Evolutionary conservation across 495 filamentous ascomycete species (phyloP), one percentile per base, ranked within the genome.

Genomic region (Lichina pygmaea): DNA sequence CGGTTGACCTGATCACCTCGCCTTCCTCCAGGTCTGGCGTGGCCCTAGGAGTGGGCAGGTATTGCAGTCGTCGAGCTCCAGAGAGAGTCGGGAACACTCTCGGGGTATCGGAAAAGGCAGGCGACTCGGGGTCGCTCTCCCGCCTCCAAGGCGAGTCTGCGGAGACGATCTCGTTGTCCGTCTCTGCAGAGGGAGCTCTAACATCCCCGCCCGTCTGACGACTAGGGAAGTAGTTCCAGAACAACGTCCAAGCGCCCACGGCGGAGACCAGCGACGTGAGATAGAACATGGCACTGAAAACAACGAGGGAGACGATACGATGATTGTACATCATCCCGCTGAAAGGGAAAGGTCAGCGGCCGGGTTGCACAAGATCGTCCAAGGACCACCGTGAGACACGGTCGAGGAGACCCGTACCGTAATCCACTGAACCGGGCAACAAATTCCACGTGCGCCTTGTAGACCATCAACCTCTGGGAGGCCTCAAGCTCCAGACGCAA

Each of bases 241-340:
- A 49, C 3, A 66, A 34, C 2, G 68, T 46, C 77, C 77, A 89
- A 0, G 61, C 68, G 2, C 77, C 1, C 6, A 62, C 57, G 48
- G 71, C 64, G 33, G 73, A 74, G 0, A 67, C 41, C 59, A 92
- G 65, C 51, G 80, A 80, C 2, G 69, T 61, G 8, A 55, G 57
- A 86, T 84, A 94, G 57, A 94, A 93, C 30, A 69, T 41, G 4
- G 54, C 59, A 5, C 71, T 79, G 45, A 78, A 78, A 2, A 78
- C 50, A 0, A 79, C 37, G 49, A 83, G 82, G 9, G 72, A 72
- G 1, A 73, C 55, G 32, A 86, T 48, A 34, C 75, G 72, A 60
- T 82, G 75, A 17, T 78, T 70, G 49, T 82, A 86, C 81, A 97
- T 92, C 31, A 82, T 53, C 77, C 80, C 86, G 47, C 78, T 69